phyloP scores from a whole-genome alignment of 352 stramenopile species.

The Pythium phragmitis region DNA sequence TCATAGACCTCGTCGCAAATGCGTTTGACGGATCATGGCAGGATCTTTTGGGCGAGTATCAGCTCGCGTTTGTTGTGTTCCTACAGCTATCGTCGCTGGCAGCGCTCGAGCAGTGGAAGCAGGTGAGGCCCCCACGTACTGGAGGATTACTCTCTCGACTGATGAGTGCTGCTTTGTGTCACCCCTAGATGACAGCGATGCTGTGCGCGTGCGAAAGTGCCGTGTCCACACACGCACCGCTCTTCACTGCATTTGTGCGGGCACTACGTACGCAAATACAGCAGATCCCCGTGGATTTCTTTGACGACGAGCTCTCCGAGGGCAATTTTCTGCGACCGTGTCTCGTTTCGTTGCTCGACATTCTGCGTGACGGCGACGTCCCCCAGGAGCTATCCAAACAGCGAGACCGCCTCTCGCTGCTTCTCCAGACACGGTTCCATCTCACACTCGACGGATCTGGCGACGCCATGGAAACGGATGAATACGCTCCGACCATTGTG shows the following conservation, averaged over 20 bases:
- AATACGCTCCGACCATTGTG: conserved; percentile 34
- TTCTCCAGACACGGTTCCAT: conserved; percentile 27
- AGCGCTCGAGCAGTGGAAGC: conserved; percentile 93
- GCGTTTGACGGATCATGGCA: conserved; percentile 44
- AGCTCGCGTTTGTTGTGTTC: conserved; percentile 93
- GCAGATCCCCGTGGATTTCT: conserved; percentile 30
- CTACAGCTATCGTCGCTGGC: conserved; percentile 92
- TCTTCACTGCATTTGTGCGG: conserved; percentile 35
- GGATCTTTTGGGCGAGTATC: conserved; percentile 90
- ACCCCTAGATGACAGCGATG: conserved; percentile 33
- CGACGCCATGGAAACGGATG: conserved; percentile 20
- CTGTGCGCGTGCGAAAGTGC: conserved; percentile 38
- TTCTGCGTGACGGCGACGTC: conserved; percentile 28
- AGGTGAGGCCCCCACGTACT: conserved; percentile 9
- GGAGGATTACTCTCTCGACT: neutral
- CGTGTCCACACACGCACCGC: conserved; percentile 15
- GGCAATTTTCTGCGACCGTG: conserved; percentile 23
- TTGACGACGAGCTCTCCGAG: conserved; percentile 19
- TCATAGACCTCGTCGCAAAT: conserved; percentile 39
- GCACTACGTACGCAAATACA: conserved; percentile 34
- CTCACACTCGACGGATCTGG: conserved; percentile 1
- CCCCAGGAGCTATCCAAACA: conserved; percentile 15
- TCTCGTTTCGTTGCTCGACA: conserved; percentile 31
- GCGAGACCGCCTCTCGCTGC: conserved; percentile 12
- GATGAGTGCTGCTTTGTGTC: neutral